Evolutionary conservation across 495 filamentous ascomycete genomes (phyloP).

Genomic region (Xylaria acuta): DNA sequence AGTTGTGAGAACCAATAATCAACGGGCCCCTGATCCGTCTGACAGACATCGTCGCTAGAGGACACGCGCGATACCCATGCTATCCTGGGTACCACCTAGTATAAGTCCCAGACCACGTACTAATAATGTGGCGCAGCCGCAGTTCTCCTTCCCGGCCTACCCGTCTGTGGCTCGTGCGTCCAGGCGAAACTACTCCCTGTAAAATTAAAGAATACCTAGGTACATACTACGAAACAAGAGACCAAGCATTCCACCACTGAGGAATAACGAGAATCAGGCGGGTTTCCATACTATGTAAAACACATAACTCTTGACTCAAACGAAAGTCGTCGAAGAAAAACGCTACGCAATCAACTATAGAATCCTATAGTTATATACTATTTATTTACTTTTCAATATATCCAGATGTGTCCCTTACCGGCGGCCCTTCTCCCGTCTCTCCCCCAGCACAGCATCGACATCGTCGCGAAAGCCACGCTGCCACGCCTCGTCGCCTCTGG

Average conservation of each 20-base stretch:
- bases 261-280: no score
- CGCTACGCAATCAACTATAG: background rate
- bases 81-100: no score
- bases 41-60: background rate
- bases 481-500: conserved; percentile 40
- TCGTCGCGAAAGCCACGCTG: conserved; percentile 31
- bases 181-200: no score
- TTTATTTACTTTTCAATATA: background rate
- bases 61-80: background rate
- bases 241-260: no score
- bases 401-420: background rate
- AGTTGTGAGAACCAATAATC: background rate
- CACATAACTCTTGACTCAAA: no score
- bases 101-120: background rate
- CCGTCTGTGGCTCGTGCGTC: background rate
- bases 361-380: background rate
- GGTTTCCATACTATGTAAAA: no score
- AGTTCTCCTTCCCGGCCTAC: background rate
- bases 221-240: background rate
- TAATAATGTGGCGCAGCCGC: background rate
- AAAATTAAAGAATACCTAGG: no score
- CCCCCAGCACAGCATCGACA: conserved; percentile 28
- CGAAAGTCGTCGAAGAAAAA: background rate
- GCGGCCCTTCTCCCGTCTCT: background rate
- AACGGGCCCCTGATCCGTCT: background rate